Percentiles rank a stretch among this genome's conserved stretches.
phyloP scores from a whole-genome alignment of 331 rosid genomes.

The Erythrophleum ivorense region DNA sequence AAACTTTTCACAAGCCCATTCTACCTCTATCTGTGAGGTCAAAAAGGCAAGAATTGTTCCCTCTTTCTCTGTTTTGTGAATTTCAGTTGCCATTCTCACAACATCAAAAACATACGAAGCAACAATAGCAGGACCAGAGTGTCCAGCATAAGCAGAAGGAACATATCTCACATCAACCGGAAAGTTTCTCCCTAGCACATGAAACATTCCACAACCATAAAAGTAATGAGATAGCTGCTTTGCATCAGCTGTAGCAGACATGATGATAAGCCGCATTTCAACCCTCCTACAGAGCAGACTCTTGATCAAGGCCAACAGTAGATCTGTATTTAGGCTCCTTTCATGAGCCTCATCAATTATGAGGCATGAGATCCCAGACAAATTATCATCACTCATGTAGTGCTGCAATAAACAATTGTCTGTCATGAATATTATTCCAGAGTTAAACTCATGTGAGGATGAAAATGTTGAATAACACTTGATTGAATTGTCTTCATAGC shows the following conservation, averaged over 20 bases:
- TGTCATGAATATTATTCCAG: slow-evolving; percentile 76
- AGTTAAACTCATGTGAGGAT: slow-evolving; percentile 53
- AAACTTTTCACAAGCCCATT: slow-evolving; percentile 90
- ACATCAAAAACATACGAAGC: slow-evolving; percentile 72
- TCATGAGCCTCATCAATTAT: slow-evolving; percentile 97
- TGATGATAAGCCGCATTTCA: slow-evolving; percentile 78
- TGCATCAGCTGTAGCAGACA: slow-evolving; percentile 98
- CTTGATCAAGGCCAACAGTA: slow-evolving; percentile 81
- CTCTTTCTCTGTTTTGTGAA: slow-evolving; percentile 69
- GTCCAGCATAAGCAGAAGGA: slow-evolving; percentile 50
- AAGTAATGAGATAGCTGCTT: slow-evolving; percentile 80
- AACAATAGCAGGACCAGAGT: slow-evolving; percentile 48
- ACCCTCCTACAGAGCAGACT: slow-evolving; percentile 60
- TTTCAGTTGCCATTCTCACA: slow-evolving; percentile 67
- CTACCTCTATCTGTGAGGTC: slow-evolving; percentile 95
- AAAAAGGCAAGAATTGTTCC: slow-evolving; percentile 93
- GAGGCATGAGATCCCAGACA: slow-evolving; percentile 76
- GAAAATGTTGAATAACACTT: slow-evolving; percentile 59
- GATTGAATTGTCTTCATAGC: slow-evolving; percentile 58
- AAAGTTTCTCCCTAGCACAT: slow-evolving; percentile 85
- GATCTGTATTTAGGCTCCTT: slow-evolving; percentile 94
- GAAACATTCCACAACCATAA: slow-evolving; percentile 68
- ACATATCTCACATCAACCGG: slow-evolving; percentile 81
- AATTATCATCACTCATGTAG: slow-evolving; percentile 69
- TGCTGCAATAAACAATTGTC: slow-evolving; percentile 94